Evolutionary conservation across 169 alveolate species (phyloP), one percentile per base, ranked within the genome.

Genomic region (Cryptosporidium viatorum): DNA sequence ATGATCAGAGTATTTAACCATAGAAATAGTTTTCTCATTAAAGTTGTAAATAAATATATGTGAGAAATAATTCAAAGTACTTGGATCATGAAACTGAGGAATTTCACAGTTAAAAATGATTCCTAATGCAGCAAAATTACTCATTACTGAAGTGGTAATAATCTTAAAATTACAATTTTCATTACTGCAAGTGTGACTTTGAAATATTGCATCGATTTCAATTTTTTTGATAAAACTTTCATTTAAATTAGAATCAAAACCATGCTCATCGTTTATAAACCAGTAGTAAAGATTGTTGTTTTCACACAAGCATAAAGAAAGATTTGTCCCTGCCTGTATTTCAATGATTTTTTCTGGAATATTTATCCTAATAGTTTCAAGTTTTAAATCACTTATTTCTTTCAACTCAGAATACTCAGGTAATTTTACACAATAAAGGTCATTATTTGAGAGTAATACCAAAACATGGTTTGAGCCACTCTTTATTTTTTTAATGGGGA

Each of bases 391-490:
- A 41, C 3, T n/a, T 7, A 21, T 29, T 10, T 41, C 58, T 43
- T 65, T 31, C 31, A 65, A 65, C 48, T 80, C 89, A 35, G 58
- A 43, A 1, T 43, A 29, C 31, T 65, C 89, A 10, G 68, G 67
- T 7, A n/a, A 29, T 31, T 80, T 43, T 16, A 80, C 41, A 41
- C 50, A 41, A 59, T 80, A 80, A n/a, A 80, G 37, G 29, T 45
- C 59, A 62, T 65, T 65, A n/a, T 80, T 62, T 39, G 73, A 37
- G 16, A 80, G 70, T 69, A 80, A 41, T 16, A 80, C 75, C 26
- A 80, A 43, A n/a, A 80, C 41, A 29, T 80, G 89, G 26, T 59
- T 62, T 23, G 68, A n/a, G 2, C 89, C 89, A 43, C 89, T 80
- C 16, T 16, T 41, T 43, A 80, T 80, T 29, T 67, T 80, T 48